Evolutionary conservation across 2,329 filamentous ascomycete species (phyloP), one percentile per base, ranked within the genome.

Genomic region (Beauveria medogensis): DNA sequence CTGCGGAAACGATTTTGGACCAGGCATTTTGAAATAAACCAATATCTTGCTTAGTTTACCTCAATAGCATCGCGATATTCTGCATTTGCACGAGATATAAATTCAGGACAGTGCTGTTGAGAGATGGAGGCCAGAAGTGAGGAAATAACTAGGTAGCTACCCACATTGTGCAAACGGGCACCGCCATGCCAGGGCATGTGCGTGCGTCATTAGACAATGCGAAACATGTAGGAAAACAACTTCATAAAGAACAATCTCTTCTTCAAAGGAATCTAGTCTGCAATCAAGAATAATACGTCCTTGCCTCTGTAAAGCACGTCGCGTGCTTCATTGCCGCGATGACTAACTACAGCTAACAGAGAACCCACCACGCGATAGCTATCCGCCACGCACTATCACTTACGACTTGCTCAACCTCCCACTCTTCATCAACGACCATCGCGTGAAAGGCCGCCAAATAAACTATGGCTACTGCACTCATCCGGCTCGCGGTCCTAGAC

Each of bases 401-500:
- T 30, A 34, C 41, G 8, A 43, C 18, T 43, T 43, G 5, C 6
- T 8, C 9, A 12, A 16, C 14, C 41, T 47, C 18, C 18, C 28
- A 57, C 26, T 10, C 55, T 37, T 44, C 52, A 47, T 48, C 54
- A 37, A 14, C 54, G 26, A 12, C n/a, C 28, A 41, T 55, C 52
- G n/a, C 22, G 7, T 5, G 7, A 20, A 9, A 18, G 16, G 8
- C 16, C 18, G 5, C 2, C 16, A 43, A 10, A 22, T 3, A 51
- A 22, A 34, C 3, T 1, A 59, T 59, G 55, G 50, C 44, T 6
- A 22, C 55, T 63, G 62, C 61, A 41, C 55, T 66, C 43, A 66
- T 69, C 52, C 70, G 72, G 61, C 76, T 84, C 47, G 72, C 76
- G 62, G 65, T 77, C n/a, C 74, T 89, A 53, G 78, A 84, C 69